Evolutionary conservation across 1,284 basidiomycete genomes (phyloP).

Genomic region (Moniliophthora roreri): DNA sequence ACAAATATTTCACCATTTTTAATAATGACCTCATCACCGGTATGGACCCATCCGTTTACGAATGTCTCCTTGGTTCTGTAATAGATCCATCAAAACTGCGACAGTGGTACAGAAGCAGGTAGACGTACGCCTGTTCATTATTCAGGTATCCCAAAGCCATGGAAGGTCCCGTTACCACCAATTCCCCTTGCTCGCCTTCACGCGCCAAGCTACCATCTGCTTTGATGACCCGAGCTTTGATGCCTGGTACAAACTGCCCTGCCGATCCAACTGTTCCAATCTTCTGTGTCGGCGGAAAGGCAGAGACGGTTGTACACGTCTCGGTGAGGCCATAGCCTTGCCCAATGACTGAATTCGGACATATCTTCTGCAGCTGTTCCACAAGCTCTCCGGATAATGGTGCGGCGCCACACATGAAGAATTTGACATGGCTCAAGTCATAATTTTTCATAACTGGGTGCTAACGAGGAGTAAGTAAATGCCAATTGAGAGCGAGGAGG

Average conservation of each 20-base stretch:
- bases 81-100: conserved; percentile 5
- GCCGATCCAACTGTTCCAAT: conserved; percentile 56
- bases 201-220: conserved; percentile 57
- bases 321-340: conserved; percentile 51
- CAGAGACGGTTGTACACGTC: conserved; percentile 36
- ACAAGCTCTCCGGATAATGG: conserved; percentile 44
- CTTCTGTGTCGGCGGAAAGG: conserved; percentile 46
- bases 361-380: conserved; percentile 29
- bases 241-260: conserved; percentile 57
- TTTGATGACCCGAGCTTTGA: conserved; percentile 56
- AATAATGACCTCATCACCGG: conserved; percentile 63
- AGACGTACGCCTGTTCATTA: conserved; percentile 53
- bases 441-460: conserved; percentile 35
- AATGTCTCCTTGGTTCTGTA: conserved; percentile 59
- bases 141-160: conserved; percentile 56
- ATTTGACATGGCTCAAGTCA: conserved; percentile 42
- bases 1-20: conserved; percentile 56
- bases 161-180: conserved; percentile 59
- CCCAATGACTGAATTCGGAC: conserved; percentile 44
- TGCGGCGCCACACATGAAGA: conserved; percentile 44
- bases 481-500: not conserved
- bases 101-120: not conserved
- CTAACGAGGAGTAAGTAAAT: conserved; percentile 21
- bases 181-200: conserved; percentile 68
- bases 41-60: conserved; percentile 60